Percentiles rank a stretch among this genome's conserved stretches.
phyloP scores from a whole-genome alignment of 1,284 basidiomycete genomes.

The Microbotryum violaceum region DNA sequence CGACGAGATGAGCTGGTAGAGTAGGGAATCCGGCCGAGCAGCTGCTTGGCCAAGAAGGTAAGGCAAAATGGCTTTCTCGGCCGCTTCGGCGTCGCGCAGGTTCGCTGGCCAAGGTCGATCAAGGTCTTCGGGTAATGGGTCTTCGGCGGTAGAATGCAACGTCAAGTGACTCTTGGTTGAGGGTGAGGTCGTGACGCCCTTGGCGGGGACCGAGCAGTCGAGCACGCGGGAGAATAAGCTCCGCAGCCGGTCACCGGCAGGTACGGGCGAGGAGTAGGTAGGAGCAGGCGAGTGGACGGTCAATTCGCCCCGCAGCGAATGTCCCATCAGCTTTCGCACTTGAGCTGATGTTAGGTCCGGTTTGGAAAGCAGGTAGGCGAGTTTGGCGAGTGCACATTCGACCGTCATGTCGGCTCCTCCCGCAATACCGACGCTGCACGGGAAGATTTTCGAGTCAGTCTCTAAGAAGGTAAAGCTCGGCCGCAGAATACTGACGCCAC shows the following conservation, averaged over 20 bases:
- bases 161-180: neutral
- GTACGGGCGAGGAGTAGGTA: conserved; percentile 23
- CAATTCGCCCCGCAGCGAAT: conserved; percentile 78
- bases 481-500: conserved; percentile 39
- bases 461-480: conserved; percentile 59
- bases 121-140: conserved; percentile 16
- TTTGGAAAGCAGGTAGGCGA: conserved; percentile 81
- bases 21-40: conserved; percentile 14
- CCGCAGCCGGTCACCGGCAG: conserved; percentile 20
- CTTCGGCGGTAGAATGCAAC: neutral
- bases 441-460: conserved; percentile 41
- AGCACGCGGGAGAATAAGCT: conserved; percentile 38
- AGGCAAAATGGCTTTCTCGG: conserved; percentile 30
- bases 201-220: conserved; percentile 55
- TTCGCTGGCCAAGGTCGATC: conserved; percentile 20
- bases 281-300: conserved; percentile 47
- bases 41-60: conserved; percentile 33
- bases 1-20: conserved; percentile 21
- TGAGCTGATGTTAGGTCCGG: conserved; percentile 59
- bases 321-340: conserved; percentile 67
- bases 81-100: conserved; percentile 24
- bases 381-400: conserved; percentile 83
- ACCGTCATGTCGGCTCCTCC: conserved; percentile 72
- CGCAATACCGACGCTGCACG: conserved; percentile 21
- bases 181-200: conserved; percentile 46